These are phyloP conservation scores for Phytophthora agathidicida DNA, from an alignment of 352 stramenopile genomes.

Conservation along the genomic window DNA sequence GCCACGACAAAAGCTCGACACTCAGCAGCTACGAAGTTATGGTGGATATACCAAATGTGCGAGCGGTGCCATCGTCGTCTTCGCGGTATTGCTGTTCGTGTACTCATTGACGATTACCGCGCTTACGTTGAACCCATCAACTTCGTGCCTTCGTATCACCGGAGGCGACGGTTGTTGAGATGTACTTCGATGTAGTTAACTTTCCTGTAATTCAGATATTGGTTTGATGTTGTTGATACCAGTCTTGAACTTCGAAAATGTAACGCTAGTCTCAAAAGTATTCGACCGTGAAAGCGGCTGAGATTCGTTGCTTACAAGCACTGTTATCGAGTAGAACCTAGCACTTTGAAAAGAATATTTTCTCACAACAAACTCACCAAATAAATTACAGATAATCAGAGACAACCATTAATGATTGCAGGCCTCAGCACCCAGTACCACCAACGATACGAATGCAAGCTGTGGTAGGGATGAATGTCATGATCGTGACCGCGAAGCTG, in stretches of 20 bases:
- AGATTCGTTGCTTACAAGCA: too few relatives aligned
- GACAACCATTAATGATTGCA: neutral
- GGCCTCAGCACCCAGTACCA: slow-evolving; percentile 40
- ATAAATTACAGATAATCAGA: slow-evolving; percentile 11
- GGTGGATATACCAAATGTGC: slow-evolving; percentile 65
- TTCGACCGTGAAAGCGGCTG: too few relatives aligned
- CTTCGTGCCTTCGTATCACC: slow-evolving; percentile 34
- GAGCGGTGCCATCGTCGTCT: slow-evolving; percentile 44
- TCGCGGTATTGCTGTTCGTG: slow-evolving; percentile 44
- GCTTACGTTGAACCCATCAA: slow-evolving; percentile 50
- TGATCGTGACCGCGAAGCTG: slow-evolving; percentile 41
- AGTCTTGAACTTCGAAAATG: too few relatives aligned
- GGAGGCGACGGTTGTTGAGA: slow-evolving; percentile 45
- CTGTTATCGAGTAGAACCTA: too few relatives aligned
- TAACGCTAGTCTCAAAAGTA: too few relatives aligned
- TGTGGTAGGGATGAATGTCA: slow-evolving; percentile 43
- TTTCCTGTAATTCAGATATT: neutral
- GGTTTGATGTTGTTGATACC: neutral
- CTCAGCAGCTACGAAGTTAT: slow-evolving; percentile 65
- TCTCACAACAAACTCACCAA: too few relatives aligned
- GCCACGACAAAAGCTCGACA: slow-evolving; percentile 63
- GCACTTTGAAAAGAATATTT: too few relatives aligned
- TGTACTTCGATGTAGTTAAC: neutral
- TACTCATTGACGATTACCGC: slow-evolving; percentile 51
- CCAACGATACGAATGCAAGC: slow-evolving; percentile 43